Evolutionary conservation across 129 eudicot species (phyloP).

Genomic region (Chrysanthemum seticuspe): DNA sequence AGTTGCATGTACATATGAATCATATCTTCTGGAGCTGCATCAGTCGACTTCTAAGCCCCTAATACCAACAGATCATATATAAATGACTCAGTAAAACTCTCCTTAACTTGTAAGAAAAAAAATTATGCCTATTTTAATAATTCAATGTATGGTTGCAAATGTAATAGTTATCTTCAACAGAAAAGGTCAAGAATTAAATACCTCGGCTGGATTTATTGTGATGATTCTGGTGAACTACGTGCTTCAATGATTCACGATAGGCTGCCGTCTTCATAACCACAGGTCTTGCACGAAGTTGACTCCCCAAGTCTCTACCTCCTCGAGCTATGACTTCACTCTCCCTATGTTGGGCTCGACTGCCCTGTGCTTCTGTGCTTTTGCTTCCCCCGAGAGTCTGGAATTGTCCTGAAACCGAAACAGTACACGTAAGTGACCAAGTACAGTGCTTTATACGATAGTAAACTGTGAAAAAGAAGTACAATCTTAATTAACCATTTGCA

Average conservation of each 20-base stretch:
- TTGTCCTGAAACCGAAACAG: slow-evolving; percentile 15
- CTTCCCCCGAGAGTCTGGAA: not conserved
- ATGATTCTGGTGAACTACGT: slow-evolving; percentile 11
- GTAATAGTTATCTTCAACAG: not conserved
- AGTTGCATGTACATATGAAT: no score
- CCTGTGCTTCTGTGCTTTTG: slow-evolving; percentile 9
- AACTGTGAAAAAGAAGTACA: not conserved
- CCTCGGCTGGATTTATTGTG: slow-evolving; percentile 14
- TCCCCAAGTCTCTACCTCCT: slow-evolving; percentile 1
- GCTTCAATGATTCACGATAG: slow-evolving; percentile 27
- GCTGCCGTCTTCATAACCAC: slow-evolving; percentile 13
- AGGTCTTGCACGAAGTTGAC: not conserved
- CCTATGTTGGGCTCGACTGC: slow-evolving; percentile 1
- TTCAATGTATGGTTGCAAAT: no score
- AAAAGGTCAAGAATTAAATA: not conserved
- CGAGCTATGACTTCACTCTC: not conserved
- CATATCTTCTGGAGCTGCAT: no score
- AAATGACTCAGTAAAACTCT: no score
- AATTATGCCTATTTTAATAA: no score
- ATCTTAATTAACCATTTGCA: not conserved
- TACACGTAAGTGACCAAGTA: not conserved
- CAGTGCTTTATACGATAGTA: not conserved
- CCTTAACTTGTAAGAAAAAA: no score
- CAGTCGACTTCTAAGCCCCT: no score
- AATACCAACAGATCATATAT: no score